Evolutionary conservation across 2,329 filamentous ascomycete species (phyloP), one percentile per base, ranked within the genome.

Genomic region (Talaromyces sp.): DNA sequence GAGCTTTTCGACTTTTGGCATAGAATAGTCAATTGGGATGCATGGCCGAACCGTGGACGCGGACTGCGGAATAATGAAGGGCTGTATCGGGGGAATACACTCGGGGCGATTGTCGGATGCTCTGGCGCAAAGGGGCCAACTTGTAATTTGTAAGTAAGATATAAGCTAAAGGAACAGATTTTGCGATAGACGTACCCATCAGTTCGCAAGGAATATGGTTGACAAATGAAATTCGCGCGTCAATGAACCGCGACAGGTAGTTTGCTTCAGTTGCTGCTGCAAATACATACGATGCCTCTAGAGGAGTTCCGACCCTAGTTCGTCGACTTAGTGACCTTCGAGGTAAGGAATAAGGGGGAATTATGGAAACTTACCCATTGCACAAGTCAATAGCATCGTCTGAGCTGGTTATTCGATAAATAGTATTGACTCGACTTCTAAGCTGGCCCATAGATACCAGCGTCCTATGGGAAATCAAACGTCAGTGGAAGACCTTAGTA

Each of bases 181-280:
- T 32, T 32, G 30, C 1, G 30, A 32, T 32, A 22, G 42, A 71
- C 58, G 70, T 70, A 70, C 79, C 66, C 4, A 88, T 78, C 2
- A 88, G 72, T 39, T 82, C 77, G 2, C 74, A 65, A 0, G 85
- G 85, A 9, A 88, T 78, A 58, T 85, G 81, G 69, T 88, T 88
- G 60, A 84, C 74, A 67, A 82, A 83, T 0, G 81, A 80, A 0
- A 80, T 68, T 11, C 80, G 73, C 2, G 83, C 75, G 10, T 77
- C 67, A 39, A 87, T 73, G 69, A 84, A 86, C 64, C 88, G 83
- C 6, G 78, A 76, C 6, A 88, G 75, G 64, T 88, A 88, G 68
- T 88, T 88, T 17, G 80, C 82, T 2, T 80, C 73, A 1, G 75
- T 64, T 0, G 80, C 74, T 22, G 74, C 73, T 10, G 80, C 79